Percentiles rank a stretch among this genome's conserved stretches.
Evolutionary conservation across 129 eudicot genomes (phyloP).

Genomic region (Gnaphalium uliginosum): DNA sequence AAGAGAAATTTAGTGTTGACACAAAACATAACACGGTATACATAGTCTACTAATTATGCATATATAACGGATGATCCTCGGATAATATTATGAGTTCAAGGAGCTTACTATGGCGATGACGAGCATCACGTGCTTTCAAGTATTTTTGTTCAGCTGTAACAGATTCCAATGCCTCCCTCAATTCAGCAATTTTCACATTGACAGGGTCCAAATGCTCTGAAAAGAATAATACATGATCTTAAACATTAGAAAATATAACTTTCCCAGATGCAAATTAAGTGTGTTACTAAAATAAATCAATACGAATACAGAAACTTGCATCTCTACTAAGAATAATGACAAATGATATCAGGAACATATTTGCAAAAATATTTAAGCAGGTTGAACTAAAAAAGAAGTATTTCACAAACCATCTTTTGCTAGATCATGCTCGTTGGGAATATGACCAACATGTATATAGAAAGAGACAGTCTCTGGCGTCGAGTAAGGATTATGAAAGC

Average conservation of each 20-base stretch:
- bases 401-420: constrained; percentile 88
- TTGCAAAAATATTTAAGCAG: neutral
- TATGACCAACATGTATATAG: constrained; percentile 95
- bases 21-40: neutral
- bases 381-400: constrained; percentile 3
- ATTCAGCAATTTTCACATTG: constrained; percentile 93
- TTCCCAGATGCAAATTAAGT: neutral
- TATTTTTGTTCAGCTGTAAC: constrained; percentile 91
- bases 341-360: constrained; percentile 12
- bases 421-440: constrained; percentile 82
- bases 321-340: neutral
- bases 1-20: neutral
- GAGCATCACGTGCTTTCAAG: constrained; percentile 91
- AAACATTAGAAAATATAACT: constrained; percentile 2
- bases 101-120: constrained; percentile 92
- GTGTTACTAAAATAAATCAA: constrained; percentile 3
- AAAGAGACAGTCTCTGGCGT: constrained; percentile 91
- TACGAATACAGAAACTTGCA: neutral
- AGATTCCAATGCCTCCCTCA: constrained; percentile 91
- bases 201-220: constrained; percentile 98
- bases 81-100: neutral
- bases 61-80: neutral
- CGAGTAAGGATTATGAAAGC: constrained; percentile 86
- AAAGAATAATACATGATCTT: constrained; percentile 2
- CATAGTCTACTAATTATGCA: neutral